A percentile compares a stretch with the other conserved stretches of the same genome.
Evolutionary conservation across 345 rosid species (phyloP).

Genomic region (Tarenaya hassleriana): DNA sequence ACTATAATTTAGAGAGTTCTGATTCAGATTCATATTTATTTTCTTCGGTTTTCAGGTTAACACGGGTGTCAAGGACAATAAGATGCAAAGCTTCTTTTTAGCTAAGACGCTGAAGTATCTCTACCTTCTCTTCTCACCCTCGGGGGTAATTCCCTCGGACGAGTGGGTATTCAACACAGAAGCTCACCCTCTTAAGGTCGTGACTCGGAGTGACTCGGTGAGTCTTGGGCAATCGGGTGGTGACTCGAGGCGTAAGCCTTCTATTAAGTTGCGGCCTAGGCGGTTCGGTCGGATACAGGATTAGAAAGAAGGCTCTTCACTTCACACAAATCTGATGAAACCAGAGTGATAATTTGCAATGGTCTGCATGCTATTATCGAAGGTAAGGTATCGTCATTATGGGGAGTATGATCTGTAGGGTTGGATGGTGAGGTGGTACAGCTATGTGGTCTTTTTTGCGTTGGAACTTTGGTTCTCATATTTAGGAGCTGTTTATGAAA

Average conservation of each 20-base stretch:
- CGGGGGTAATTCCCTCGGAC: conserved; percentile 73
- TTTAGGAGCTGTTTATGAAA: too few species aligned
- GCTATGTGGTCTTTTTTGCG: too few species aligned
- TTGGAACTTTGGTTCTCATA: too few species aligned
- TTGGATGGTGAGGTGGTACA: too few species aligned
- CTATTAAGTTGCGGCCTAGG: conserved; percentile 26
- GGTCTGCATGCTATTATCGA: too few species aligned
- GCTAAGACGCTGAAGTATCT: conserved; percentile 93
- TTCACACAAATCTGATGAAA: too few species aligned
- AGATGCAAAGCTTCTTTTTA: conserved; percentile 97
- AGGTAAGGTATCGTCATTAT: too few species aligned
- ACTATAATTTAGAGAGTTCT: conserved; percentile 2
- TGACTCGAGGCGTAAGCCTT: conserved; percentile 14
- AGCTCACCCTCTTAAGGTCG: conserved; percentile 83
- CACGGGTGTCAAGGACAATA: conserved; percentile 75
- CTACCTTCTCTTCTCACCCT: conserved; percentile 83
- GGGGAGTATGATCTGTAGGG: too few species aligned
- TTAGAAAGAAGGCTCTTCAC: too few species aligned
- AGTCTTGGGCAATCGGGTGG: conserved; percentile 16
- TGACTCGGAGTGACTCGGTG: conserved; percentile 34
- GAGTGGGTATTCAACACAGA: conserved; percentile 99
- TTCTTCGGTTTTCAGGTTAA: conserved; percentile 50
- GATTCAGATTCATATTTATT: background rate
- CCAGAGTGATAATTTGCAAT: too few species aligned
- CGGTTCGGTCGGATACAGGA: conserved; percentile 19